Evolutionary conservation across 305 asterid genomes (phyloP).

Genomic region (Rubia tinctorum): DNA sequence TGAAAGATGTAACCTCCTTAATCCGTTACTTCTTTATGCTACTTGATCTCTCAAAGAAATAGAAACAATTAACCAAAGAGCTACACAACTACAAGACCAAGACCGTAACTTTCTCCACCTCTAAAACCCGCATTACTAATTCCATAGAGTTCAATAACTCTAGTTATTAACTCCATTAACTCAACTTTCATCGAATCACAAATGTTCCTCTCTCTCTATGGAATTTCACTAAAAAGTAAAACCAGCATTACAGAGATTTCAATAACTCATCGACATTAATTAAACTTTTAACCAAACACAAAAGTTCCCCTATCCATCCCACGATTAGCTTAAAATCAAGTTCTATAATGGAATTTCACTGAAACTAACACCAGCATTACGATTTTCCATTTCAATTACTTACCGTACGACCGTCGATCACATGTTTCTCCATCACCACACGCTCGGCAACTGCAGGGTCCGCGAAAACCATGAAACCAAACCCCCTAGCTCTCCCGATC

Average conservation of each 20-base stretch:
- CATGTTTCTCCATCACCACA: conserved; percentile 71
- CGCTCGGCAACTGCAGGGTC: conserved; percentile 75
- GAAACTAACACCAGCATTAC: background rate
- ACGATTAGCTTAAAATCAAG: background rate
- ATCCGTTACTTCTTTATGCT: background rate
- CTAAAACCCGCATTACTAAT: conserved; percentile 54
- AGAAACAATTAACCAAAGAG: background rate
- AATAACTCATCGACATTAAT: background rate
- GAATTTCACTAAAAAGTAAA: too few relatives aligned
- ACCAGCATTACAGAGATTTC: conserved; percentile 8
- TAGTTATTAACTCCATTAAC: background rate
- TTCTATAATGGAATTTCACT: background rate
- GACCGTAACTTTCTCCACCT: conserved; percentile 60
- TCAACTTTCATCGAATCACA: background rate
- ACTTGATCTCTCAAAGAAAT: background rate
- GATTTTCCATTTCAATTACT: conserved; percentile 29
- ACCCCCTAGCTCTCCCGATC: conserved; percentile 91
- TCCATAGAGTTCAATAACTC: conserved; percentile 14
- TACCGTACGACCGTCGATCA: conserved; percentile 82
- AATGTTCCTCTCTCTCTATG: too few relatives aligned
- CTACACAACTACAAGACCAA: conserved; percentile 29
- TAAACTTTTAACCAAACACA: background rate
- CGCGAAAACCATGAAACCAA: conserved; percentile 82
- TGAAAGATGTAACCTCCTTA: background rate
- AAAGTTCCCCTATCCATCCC: background rate